These are phyloP conservation scores for Aristolochia contorta DNA, from an alignment of 164 flowering plant species.

Conservation along the genomic window DNA sequence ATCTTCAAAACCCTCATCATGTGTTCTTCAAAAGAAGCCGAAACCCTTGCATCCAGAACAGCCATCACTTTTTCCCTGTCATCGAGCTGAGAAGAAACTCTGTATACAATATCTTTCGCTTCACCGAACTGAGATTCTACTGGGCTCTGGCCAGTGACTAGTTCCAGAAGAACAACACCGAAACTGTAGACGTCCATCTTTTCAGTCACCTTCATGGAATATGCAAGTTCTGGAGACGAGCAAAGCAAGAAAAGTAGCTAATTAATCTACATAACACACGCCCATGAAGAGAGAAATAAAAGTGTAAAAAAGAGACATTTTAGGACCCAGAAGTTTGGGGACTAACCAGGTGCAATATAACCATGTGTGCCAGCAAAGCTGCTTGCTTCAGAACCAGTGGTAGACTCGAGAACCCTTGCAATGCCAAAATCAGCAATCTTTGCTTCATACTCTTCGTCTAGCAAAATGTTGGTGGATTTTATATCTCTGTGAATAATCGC, in stretches of 20 bases:
- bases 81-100: conserved; percentile 52
- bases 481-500: conserved; percentile 83
- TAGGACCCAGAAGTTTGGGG: not conserved
- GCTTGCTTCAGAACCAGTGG: conserved; percentile 25
- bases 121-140: conserved; percentile 66
- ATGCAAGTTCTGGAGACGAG: conserved; percentile 63
- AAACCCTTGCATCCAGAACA: conserved; percentile 47
- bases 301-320: too few species aligned
- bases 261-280: not conserved
- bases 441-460: conserved; percentile 69
- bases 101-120: conserved; percentile 71
- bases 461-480: conserved; percentile 80
- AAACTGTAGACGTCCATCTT: conserved; percentile 86
- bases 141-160: conserved; percentile 64
- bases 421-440: conserved; percentile 94
- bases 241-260: not conserved
- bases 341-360: conserved; percentile 92
- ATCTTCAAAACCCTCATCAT: conserved; percentile 72
- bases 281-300: not conserved
- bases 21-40: conserved; percentile 29
- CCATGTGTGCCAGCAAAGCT: conserved; percentile 87
- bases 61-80: conserved; percentile 23
- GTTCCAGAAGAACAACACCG: conserved; percentile 80
- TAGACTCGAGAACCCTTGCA: conserved; percentile 43
- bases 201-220: conserved; percentile 58